A percentile compares a stretch with the other conserved stretches of the same genome.
Evolutionary conservation across 352 stramenopile genomes (phyloP).

Genomic region (Peronosclerospora sorghi): DNA sequence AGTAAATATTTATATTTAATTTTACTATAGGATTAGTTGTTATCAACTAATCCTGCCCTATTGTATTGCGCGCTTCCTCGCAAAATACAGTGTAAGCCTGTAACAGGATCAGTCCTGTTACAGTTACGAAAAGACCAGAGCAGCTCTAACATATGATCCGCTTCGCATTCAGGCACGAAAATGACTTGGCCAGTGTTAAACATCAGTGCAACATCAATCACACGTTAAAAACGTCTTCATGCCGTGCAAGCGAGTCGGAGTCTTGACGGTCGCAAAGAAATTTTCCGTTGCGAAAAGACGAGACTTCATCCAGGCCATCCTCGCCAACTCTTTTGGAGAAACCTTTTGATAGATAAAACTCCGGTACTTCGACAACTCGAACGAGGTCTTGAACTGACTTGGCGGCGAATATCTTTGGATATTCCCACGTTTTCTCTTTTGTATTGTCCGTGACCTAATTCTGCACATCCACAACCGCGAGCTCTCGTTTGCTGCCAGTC

Average conservation of each 20-base stretch:
- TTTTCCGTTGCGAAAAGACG: slow-evolving; percentile 31
- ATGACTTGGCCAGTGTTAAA: too few species aligned
- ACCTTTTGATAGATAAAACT: slow-evolving; percentile 6
- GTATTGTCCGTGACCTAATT: slow-evolving; percentile 44
- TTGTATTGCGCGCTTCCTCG: too few species aligned
- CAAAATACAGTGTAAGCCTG: too few species aligned
- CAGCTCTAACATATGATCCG: too few species aligned
- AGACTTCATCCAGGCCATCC: slow-evolving; percentile 17
- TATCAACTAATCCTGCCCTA: too few species aligned
- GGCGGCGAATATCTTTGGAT: slow-evolving; percentile 6
- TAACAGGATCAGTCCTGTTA: too few species aligned
- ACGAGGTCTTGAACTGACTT: slow-evolving; percentile 10
- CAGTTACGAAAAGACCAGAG: too few species aligned
- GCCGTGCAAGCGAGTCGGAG: neutral
- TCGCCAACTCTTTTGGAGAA: slow-evolving; percentile 3
- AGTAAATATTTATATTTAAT: too few species aligned
- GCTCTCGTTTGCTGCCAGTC: neutral
- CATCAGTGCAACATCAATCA: slow-evolving; percentile 29
- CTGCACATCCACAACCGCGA: slow-evolving; percentile 59
- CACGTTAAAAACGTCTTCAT: slow-evolving; percentile 21
- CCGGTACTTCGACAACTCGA: neutral
- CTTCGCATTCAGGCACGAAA: too few species aligned
- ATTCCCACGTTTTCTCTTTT: slow-evolving; percentile 14
- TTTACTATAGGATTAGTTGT: too few species aligned
- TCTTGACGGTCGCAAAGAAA: slow-evolving; percentile 27